Percentiles rank a stretch among this genome's conserved stretches.
Evolutionary conservation across 1,139 yeast genomes (phyloP).

Genomic region (Kodamaea sp.): DNA sequence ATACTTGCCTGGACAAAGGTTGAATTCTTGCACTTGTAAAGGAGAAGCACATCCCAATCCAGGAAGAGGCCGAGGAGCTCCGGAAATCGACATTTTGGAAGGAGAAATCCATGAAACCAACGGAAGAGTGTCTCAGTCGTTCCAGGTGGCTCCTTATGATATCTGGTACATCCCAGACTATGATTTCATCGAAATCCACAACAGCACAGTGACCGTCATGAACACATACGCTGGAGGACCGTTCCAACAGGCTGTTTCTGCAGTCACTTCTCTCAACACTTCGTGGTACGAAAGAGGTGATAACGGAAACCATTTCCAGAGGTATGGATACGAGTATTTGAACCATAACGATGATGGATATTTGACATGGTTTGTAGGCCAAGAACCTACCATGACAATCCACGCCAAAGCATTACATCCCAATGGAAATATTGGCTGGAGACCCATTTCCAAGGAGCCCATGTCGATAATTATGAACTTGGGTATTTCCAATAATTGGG

Average conservation of each 20-base stretch:
- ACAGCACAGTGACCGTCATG: constrained; percentile 25
- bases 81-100: constrained; percentile 31
- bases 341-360: constrained; percentile 26
- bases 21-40: constrained; percentile 26
- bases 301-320: constrained; percentile 21
- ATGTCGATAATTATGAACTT: constrained; percentile 30
- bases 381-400: constrained; percentile 24
- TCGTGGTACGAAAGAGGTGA: constrained; percentile 29
- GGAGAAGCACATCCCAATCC: constrained; percentile 30
- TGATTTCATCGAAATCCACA: constrained; percentile 23
- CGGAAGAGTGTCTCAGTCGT: constrained; percentile 31
- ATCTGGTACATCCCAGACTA: constrained; percentile 34
- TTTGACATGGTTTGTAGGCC: constrained; percentile 30
- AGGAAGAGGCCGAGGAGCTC: constrained; percentile 32
- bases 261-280: constrained; percentile 24
- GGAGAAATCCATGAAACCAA: constrained; percentile 20
- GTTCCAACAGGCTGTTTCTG: constrained; percentile 32
- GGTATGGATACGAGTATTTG: constrained; percentile 27
- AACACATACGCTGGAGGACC: constrained; percentile 35
- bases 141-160: constrained; percentile 33
- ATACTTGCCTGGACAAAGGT: constrained; percentile 30
- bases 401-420: constrained; percentile 27
- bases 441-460: constrained; percentile 30
- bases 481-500: constrained; percentile 34
- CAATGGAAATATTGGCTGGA: constrained; percentile 29